A percentile compares a stretch with the other conserved stretches of the same genome.
Conservation (phyloP, 2,329 filamentous ascomycete genomes). For the Xylariaceae sp. region DNA sequence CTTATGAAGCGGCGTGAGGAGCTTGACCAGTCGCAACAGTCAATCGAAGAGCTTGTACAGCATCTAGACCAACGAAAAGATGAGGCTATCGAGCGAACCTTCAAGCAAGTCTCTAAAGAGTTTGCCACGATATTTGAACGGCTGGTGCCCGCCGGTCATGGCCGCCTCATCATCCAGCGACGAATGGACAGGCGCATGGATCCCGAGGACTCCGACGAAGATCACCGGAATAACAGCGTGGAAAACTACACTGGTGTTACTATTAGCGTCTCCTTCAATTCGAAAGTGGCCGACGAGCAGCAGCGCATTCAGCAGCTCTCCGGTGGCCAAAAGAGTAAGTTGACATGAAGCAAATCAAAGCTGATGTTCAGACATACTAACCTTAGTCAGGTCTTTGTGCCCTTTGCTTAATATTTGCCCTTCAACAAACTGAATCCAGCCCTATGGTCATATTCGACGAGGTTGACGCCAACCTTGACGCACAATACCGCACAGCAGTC, state of each 20-base stretch:
- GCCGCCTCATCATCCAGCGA: slow-evolving; percentile 89
- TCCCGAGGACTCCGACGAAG: slow-evolving; percentile 71
- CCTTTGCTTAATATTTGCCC: slow-evolving; percentile 97
- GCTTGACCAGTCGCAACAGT: slow-evolving; percentile 82
- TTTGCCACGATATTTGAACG: slow-evolving; percentile 94
- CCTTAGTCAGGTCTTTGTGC: slow-evolving; percentile 77
- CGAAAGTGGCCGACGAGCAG: slow-evolving; percentile 92
- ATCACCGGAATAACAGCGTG: slow-evolving; percentile 71
- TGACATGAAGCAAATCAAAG: neutral
- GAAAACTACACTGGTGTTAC: slow-evolving; percentile 97
- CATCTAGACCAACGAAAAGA: slow-evolving; percentile 95
- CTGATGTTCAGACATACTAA: slow-evolving; percentile 21
- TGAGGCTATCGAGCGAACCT: slow-evolving; percentile 96
- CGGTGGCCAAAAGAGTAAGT: slow-evolving; percentile 94
- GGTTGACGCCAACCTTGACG: slow-evolving; percentile 97
- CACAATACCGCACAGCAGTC: slow-evolving; percentile 95
- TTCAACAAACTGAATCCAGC: slow-evolving; percentile 94
- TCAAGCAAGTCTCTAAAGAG: slow-evolving; percentile 95
- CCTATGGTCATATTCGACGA: slow-evolving; percentile 99
- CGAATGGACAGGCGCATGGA: slow-evolving; percentile 75
- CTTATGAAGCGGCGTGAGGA: slow-evolving; percentile 85
- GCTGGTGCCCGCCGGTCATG: slow-evolving; percentile 91
- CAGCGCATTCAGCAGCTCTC: slow-evolving; percentile 97
- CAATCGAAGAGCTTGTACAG: slow-evolving; percentile 90
- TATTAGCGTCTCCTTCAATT: slow-evolving; percentile 98